Base-by-base conservation (phyloP, 352 stramenopile species). In the Elongisporangium undulatum region DNA sequence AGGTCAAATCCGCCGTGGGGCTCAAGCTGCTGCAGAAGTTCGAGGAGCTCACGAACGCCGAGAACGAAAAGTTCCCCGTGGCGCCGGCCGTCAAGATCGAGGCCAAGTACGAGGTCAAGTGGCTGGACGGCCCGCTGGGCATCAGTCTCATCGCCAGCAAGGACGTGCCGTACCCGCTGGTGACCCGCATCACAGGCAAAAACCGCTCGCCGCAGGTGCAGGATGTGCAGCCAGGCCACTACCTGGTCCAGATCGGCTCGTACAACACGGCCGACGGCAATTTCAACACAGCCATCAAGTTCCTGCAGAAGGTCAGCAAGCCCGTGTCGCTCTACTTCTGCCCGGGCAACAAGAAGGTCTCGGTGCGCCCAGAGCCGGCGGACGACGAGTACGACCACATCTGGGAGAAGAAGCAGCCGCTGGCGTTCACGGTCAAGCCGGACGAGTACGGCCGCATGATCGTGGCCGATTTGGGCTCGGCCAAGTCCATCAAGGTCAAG, bases 201-300 rank as follows among this genome's bases (percentile, higher is more conserved):
- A 94, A 94, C 68, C 81, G 86, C 13, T 95, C 86, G 2, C 82
- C 86, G 8, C 86, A 95, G 59, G 85, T 95, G 10, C 79, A 94
- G 55, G 86, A 95, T 60, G 85, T 95, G 34, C 83, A 94, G 51
- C 86, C 86, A 22, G 86, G 86, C 19, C 86, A 95, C 56, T 95
- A 93, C 49, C 79, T 95, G 9, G 84, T 95, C 50, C 85, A 92
- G 62, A 95, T 95, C 45, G 86, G 86, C 19, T 82, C 62, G 24
- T 95, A 95, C 64, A 90, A 83, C 64, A 95, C 86, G 0, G 72
- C 82, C 4, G 83, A 89, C 41, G 86, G 86, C 29, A 94, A 93
- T 51, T 95, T 95, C 61, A 95, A 95, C 64, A 89, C 84, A 5
- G 86, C 86, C 19, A 95, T 95, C 66, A 95, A 95, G 71, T 93